Evolutionary conservation across 1,139 yeast genomes (phyloP).

Genomic region (Kodamaea suecica): DNA sequence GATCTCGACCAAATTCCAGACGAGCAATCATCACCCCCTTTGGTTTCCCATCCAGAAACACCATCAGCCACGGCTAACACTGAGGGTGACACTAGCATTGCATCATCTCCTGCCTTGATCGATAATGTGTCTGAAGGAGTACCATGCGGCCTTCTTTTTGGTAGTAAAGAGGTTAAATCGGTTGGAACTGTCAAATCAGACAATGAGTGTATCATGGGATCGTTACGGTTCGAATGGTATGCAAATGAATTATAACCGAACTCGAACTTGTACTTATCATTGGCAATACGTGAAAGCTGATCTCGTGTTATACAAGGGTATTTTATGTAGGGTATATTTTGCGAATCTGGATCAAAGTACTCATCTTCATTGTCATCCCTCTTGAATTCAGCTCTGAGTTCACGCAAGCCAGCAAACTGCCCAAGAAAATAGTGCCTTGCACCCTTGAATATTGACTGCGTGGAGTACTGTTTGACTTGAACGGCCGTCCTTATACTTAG

Average conservation of each 20-base stretch:
- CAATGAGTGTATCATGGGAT: conserved; percentile 47
- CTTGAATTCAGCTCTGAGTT: conserved; percentile 8
- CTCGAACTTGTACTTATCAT: conserved; percentile 44
- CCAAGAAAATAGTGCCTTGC: conserved; percentile 30
- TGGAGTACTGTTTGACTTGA: conserved; percentile 3
- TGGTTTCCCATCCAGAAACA: conserved; percentile 57
- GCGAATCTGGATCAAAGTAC: conserved; percentile 18
- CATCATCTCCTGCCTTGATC: conserved; percentile 59
- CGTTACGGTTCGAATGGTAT: conserved; percentile 41
- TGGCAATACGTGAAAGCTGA: conserved; percentile 34
- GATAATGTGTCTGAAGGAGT: conserved; percentile 53
- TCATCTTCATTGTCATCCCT: conserved; percentile 16
- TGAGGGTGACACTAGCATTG: conserved; percentile 57
- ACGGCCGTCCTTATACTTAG: no score
- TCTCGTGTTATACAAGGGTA: conserved; percentile 43
- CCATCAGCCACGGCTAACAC: conserved; percentile 61
- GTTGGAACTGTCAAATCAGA: conserved; percentile 53
- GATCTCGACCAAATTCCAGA: conserved; percentile 57
- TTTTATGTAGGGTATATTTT: conserved; percentile 37
- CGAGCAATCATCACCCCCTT: conserved; percentile 36
- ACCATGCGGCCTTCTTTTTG: conserved; percentile 52
- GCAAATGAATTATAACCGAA: conserved; percentile 48
- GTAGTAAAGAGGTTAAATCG: conserved; percentile 44
- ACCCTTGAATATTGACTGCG: conserved; percentile 19
- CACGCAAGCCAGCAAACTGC: conserved; percentile 9